A percentile compares a stretch with the other conserved stretches of the same genome.
These are phyloP conservation scores for Boletus reticuloceps DNA, from an alignment of 768 basidiomycete species.

Conservation along the genomic window DNA sequence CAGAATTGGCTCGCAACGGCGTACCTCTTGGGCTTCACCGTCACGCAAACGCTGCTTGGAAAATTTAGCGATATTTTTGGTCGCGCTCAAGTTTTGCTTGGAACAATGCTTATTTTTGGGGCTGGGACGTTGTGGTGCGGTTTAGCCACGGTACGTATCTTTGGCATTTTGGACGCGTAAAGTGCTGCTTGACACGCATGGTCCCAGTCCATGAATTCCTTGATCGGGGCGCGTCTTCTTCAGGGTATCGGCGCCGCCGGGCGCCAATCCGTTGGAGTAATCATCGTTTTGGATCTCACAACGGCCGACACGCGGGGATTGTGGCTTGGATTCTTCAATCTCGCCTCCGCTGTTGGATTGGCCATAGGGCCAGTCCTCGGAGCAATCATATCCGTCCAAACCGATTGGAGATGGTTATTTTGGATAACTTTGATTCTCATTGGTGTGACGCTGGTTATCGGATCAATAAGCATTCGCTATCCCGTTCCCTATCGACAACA, in stretches of 20 bases:
- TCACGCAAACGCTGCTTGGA: conserved; percentile 35
- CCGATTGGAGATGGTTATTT: conserved; percentile 47
- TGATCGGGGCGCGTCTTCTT: conserved; percentile 33
- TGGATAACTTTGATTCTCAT: conserved; percentile 40
- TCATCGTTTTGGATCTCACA: conserved; percentile 36
- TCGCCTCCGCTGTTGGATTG: conserved; percentile 40
- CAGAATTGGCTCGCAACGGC: conserved; percentile 37
- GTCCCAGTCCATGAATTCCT: conserved; percentile 33
- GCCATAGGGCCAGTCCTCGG: conserved; percentile 48
- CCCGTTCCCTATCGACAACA: conserved; percentile 34
- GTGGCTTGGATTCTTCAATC: conserved; percentile 36
- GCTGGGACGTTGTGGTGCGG: conserved; percentile 35
- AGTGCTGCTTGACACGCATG: conserved; percentile 4
- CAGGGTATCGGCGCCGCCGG: conserved; percentile 39
- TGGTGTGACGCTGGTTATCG: conserved; percentile 26
- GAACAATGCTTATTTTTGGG: conserved; percentile 35
- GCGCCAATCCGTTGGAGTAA: conserved; percentile 35
- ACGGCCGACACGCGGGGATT: conserved; percentile 34
- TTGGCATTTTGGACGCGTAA: background rate
- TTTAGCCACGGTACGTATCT: conserved; percentile 26
- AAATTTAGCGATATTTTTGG: conserved; percentile 36
- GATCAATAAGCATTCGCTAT: conserved; percentile 27
- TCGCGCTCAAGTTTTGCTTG: conserved; percentile 33
- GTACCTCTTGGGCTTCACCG: conserved; percentile 35
- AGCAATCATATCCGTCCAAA: conserved; percentile 42